Percentiles rank a stretch among this genome's conserved stretches.
Conservation (phyloP, 2,329 filamentous ascomycete species). For the Aspergillus pseudotamarii region DNA sequence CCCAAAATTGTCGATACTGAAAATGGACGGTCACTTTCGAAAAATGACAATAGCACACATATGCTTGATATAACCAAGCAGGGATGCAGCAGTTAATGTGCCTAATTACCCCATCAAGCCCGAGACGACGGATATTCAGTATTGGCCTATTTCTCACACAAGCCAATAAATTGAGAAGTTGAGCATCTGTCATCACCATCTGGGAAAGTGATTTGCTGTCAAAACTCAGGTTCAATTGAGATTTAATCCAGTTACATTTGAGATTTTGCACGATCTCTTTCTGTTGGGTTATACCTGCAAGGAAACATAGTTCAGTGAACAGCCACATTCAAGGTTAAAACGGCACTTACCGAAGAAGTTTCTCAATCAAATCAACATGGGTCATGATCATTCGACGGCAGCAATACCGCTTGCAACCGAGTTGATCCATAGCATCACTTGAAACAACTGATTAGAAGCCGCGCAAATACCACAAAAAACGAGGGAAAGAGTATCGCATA, state of each 20-base stretch:
- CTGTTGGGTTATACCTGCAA: conserved; percentile 35
- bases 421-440: conserved; percentile 93
- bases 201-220: not conserved
- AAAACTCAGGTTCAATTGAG: not conserved
- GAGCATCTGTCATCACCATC: not conserved
- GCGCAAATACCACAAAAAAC: not conserved
- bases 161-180: not conserved
- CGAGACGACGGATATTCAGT: not conserved
- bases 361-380: conserved; percentile 98
- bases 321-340: not conserved
- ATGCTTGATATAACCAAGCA: not conserved
- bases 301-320: conserved; percentile 2
- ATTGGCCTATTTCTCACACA: not conserved
- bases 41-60: not conserved
- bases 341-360: conserved; percentile 78
- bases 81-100: too few species aligned
- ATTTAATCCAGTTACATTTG: conserved; percentile 15
- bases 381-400: conserved; percentile 99
- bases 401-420: conserved; percentile 94
- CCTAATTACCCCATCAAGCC: not conserved
- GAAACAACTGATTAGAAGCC: conserved; percentile 15
- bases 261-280: conserved; percentile 30
- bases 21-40: not conserved
- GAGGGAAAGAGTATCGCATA: conserved; percentile 48
- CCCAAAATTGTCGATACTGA: not conserved